Percentiles rank a stretch among this genome's conserved stretches.
Evolutionary conservation across 2,329 filamentous ascomycete genomes (phyloP).

Genomic region (Aureobasidium sp.): DNA sequence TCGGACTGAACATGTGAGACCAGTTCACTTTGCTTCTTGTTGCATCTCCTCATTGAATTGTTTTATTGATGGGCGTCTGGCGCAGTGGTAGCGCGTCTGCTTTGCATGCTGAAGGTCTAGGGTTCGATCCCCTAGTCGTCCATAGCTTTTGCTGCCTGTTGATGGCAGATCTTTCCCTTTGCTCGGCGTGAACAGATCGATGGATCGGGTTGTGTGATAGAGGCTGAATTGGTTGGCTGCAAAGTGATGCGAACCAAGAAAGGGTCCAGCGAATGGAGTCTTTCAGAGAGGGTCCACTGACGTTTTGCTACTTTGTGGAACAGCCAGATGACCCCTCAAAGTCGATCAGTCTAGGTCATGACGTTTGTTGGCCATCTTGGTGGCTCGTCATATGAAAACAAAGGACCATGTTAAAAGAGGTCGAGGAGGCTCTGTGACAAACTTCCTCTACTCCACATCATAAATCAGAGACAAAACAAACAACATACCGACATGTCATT

Average conservation of each 20-base stretch:
- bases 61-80: neutral
- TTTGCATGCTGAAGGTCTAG: conserved; percentile 17
- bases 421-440: neutral
- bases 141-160: neutral
- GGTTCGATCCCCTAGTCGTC: conserved; percentile 16
- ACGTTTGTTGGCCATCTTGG: neutral
- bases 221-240: neutral
- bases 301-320: neutral
- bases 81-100: conserved; percentile 16
- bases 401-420: neutral
- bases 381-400: neutral
- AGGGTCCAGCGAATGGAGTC: neutral
- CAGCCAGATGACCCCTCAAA: neutral
- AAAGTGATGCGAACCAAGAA: neutral
- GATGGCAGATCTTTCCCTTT: neutral
- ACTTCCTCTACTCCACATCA: neutral
- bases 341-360: conserved; percentile 2
- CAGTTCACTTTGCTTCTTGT: too few species aligned
- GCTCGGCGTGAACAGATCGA: neutral
- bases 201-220: too few species aligned
- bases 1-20: too few species aligned
- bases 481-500: neutral
- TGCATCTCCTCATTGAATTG: too few species aligned
- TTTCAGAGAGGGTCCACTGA: neutral
- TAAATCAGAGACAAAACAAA: neutral